phyloP scores from a whole-genome alignment of 148 eudicot genomes.

The Beta vulgaris region DNA sequence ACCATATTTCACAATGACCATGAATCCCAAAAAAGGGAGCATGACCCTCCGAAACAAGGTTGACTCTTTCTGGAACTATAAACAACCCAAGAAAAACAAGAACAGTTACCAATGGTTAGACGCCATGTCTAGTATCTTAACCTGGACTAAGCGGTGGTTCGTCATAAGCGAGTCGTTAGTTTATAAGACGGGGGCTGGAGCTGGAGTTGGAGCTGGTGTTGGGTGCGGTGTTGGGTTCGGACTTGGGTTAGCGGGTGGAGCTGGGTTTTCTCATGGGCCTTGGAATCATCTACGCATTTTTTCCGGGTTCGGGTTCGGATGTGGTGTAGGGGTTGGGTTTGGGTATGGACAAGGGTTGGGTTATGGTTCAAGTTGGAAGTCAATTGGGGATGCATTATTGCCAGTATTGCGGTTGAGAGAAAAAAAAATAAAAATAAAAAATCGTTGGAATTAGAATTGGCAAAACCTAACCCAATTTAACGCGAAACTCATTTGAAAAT shows the following conservation, averaged over 20 bases:
- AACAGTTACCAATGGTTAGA: conserved; percentile 15
- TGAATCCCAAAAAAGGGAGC: conserved; percentile 12
- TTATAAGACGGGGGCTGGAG: conserved; percentile 57
- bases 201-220: conserved; percentile 57
- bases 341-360: conserved; percentile 64
- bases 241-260: conserved; percentile 55
- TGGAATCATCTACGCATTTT: conserved; percentile 55
- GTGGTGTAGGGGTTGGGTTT: conserved; percentile 61
- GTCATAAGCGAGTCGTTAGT: conserved; percentile 16
- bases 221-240: conserved; percentile 71
- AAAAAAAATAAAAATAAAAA: no score
- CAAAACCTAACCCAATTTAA: no score
- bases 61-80: conserved; percentile 45
- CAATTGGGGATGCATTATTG: conserved; percentile 30
- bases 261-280: conserved; percentile 43
- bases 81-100: conserved; percentile 24
- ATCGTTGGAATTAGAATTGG: no score
- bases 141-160: conserved; percentile 27
- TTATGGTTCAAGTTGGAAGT: conserved; percentile 37
- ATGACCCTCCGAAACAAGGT: conserved; percentile 22
- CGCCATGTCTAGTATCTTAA: no score
- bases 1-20: no score
- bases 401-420: conserved; percentile 27
- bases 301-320: conserved; percentile 59
- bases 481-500: no score